These are phyloP conservation scores for Pythium rishiriense DNA, from an alignment of 352 stramenopile genomes.

Conservation along the genomic window DNA sequence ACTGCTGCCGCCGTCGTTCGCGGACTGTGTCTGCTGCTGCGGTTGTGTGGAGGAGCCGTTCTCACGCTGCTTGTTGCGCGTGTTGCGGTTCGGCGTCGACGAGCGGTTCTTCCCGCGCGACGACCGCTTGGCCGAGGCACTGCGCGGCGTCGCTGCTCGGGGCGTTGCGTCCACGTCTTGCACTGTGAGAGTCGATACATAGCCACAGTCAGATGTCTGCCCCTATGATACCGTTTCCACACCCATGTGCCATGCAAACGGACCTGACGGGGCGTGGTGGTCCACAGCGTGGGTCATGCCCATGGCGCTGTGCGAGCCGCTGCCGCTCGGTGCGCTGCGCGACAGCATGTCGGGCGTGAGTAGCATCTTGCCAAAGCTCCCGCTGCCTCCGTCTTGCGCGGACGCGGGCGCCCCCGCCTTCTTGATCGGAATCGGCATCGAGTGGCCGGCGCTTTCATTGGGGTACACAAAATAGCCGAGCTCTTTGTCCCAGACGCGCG, in stretches of 20 bases:
- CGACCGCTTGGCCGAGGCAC: conserved; percentile 49
- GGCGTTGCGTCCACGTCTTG: not conserved
- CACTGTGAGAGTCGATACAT: not conserved
- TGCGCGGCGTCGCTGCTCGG: conserved; percentile 29
- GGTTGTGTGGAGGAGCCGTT: not conserved
- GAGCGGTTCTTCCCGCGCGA: conserved; percentile 43
- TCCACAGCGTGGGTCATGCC: conserved; percentile 13
- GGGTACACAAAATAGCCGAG: conserved; percentile 87
- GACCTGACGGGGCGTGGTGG: not conserved
- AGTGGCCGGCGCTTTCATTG: conserved; percentile 15
- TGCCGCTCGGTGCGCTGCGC: conserved; percentile 40
- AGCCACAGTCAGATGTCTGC: no score
- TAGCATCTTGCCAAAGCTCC: conserved; percentile 40
- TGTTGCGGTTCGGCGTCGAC: conserved; percentile 37
- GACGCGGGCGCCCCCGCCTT: not conserved
- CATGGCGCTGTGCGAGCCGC: conserved; percentile 15
- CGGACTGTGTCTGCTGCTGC: conserved; percentile 6
- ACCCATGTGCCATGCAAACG: no score
- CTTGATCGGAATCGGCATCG: conserved; percentile 33
- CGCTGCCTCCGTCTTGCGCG: conserved; percentile 2
- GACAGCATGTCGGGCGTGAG: conserved; percentile 74
- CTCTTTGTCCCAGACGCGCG: conserved; percentile 82
- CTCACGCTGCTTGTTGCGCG: conserved; percentile 41
- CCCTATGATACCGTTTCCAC: no score
- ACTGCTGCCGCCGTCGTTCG: conserved; percentile 12